Evolutionary conservation across 805 yeast genomes (phyloP).

Genomic region (Grigorovia jiainica): DNA sequence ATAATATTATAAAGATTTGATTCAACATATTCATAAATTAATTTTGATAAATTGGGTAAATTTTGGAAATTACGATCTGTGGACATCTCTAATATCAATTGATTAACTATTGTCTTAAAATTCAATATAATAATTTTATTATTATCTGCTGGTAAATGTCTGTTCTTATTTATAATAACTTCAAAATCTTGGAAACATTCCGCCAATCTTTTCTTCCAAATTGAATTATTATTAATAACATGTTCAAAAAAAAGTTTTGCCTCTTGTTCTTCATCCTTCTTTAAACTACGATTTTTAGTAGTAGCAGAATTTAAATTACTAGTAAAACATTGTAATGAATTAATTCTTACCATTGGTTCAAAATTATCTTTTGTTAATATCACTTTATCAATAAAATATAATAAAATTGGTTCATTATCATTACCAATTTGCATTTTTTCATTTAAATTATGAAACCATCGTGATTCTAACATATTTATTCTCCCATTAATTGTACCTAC

Average conservation of each 20-base stretch:
- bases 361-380: neutral
- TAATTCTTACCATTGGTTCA: neutral
- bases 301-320: too few relatives aligned
- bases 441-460: neutral
- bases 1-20: slow-evolving; percentile 53
- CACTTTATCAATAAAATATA: neutral
- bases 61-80: slow-evolving; percentile 10
- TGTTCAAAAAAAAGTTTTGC: slow-evolving; percentile 8
- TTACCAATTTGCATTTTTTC: too few relatives aligned
- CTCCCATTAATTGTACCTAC: neutral
- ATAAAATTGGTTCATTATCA: neutral
- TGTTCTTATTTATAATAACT: neutral
- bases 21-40: slow-evolving; percentile 66
- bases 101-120: neutral
- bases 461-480: neutral
- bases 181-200: slow-evolving; percentile 1
- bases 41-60: slow-evolving; percentile 34
- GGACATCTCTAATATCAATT: slow-evolving; percentile 5
- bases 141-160: neutral
- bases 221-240: slow-evolving; percentile 8
- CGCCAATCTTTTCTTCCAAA: slow-evolving; percentile 2
- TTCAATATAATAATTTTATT: neutral
- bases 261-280: neutral
- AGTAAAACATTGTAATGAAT: neutral
- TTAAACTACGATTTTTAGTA: too few relatives aligned